Base-by-base conservation (phyloP, 345 rosid genomes). In the Citrus unshiu region DNA sequence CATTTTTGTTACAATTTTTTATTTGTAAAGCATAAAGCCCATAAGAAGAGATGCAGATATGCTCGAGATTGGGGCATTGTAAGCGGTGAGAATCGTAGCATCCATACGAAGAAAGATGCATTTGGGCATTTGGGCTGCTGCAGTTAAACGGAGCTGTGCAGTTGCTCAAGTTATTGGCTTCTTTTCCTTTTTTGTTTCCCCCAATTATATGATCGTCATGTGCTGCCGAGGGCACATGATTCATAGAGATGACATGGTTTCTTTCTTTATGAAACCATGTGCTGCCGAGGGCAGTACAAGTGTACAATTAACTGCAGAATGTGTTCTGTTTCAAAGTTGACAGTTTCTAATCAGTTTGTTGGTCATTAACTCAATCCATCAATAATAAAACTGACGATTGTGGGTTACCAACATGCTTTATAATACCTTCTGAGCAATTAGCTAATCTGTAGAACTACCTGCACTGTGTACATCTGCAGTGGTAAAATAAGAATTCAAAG, bases 401-500 rank as follows among this genome's bases (percentile, higher is more conserved):
- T 46, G 3, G 51, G 21, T 9, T 3, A 18, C 9, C 14, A 58
- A 67, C 77, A 78, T 51, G 49, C 25, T 54, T 65, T 14, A 57
- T 71, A 40, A 30, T 32, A 25, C 18, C 30, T 70, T 49, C 0
- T 73, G 61, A 54, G 10, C 21, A 14, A 19, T 46, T 77, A 71
- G 9, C 46, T 74, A 79, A 21, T 19, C 39, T 35, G 49, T 68
- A 46, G 70, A 24, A 19, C 37, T 27, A 54, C 29, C 70, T 71
- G 62, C 4, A 61, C 9, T 5, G 10, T 46, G 27, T 72, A 35
- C 58, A 56, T 73, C 66, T 74, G 19, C 67, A 68, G 29, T 7
- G 25, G 58, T 18, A 67, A 74, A 27, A 10, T 30, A 73, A 37
- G 77, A 73, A 70, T 29, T 68, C 68, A 77, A 59, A 14, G 40